Conservation (phyloP, 2,329 filamentous ascomycete species). For the Scedosporium apiospermum region DNA sequence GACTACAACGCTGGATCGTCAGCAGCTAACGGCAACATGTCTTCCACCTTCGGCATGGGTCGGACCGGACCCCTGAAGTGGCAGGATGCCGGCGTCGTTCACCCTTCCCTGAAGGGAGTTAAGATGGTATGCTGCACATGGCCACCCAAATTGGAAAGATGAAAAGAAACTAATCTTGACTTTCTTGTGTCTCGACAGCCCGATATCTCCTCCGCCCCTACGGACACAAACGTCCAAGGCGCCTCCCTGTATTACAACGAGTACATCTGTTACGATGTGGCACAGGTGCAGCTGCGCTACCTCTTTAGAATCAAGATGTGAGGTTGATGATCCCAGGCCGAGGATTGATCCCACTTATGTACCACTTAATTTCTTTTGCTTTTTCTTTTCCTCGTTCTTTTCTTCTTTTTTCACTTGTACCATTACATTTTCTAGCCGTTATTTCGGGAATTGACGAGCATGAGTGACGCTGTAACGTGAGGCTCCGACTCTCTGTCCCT, state of each 20-base stretch:
- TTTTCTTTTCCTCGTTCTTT: not conserved
- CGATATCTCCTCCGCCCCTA: conserved; percentile 35
- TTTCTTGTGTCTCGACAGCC: conserved; percentile 27
- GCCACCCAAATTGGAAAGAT: too few species aligned
- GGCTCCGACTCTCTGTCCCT: too few species aligned
- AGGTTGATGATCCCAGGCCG: not conserved
- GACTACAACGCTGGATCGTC: conserved; percentile 55
- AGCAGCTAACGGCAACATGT: conserved; percentile 48
- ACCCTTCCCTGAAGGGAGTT: conserved; percentile 56
- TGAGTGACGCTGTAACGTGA: too few species aligned
- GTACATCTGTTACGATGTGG: conserved; percentile 61
- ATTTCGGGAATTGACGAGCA: too few species aligned
- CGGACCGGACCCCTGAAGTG: conserved; percentile 53
- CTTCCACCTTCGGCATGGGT: conserved; percentile 65
- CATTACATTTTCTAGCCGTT: too few species aligned
- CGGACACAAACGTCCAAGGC: conserved; percentile 32
- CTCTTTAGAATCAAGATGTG: conserved; percentile 52
- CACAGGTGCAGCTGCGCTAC: conserved; percentile 62
- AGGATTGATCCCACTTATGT: not conserved
- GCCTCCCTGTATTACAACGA: conserved; percentile 59
- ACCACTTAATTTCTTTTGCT: not conserved
- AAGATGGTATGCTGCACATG: conserved; percentile 49
- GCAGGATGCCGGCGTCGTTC: conserved; percentile 64
- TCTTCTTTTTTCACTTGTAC: not conserved
- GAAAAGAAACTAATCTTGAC: conserved; percentile 1